Percentiles rank a stretch among this genome's conserved stretches.
phyloP scores from a whole-genome alignment of 345 rosid species.

The Turritis glabra region DNA sequence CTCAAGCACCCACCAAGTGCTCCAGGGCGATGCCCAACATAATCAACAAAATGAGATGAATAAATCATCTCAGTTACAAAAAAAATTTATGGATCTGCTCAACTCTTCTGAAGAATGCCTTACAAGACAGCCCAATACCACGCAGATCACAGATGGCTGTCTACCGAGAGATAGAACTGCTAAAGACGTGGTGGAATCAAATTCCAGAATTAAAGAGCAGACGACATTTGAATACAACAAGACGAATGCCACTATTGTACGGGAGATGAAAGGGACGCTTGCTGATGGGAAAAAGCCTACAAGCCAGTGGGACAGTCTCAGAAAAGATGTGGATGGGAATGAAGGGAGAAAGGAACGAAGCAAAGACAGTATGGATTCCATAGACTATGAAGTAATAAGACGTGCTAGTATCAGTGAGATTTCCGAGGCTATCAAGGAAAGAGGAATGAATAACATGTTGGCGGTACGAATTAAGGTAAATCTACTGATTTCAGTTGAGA shows the following conservation, averaged over 20 bases:
- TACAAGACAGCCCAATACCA: slow-evolving; percentile 32
- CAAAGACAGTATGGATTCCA: slow-evolving; percentile 61
- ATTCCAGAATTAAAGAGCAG: slow-evolving; percentile 42
- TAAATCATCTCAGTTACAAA: slow-evolving; percentile 35
- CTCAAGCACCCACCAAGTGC: slow-evolving; percentile 32
- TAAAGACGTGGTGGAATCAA: slow-evolving; percentile 43
- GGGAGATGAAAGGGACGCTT: slow-evolving; percentile 52
- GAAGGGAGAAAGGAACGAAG: slow-evolving; percentile 51
- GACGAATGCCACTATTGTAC: slow-evolving; percentile 38
- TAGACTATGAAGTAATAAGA: slow-evolving; percentile 87
- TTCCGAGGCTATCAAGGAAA: slow-evolving; percentile 64
- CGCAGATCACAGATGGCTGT: slow-evolving; percentile 35
- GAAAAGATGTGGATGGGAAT: slow-evolving; percentile 53
- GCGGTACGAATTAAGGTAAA: slow-evolving; percentile 84
- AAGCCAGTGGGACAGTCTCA: slow-evolving; percentile 77
- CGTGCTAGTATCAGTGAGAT: slow-evolving; percentile 52
- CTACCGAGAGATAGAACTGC: slow-evolving; percentile 33
- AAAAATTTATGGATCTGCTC: slow-evolving; percentile 25
- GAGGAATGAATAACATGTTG: slow-evolving; percentile 92
- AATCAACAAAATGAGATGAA: slow-evolving; percentile 42
- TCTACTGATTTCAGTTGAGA: slow-evolving; percentile 6
- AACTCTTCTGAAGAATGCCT: slow-evolving; percentile 37
- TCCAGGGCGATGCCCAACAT: slow-evolving; percentile 34
- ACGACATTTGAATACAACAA: slow-evolving; percentile 35
- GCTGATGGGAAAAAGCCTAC: slow-evolving; percentile 45